Evolutionary conservation across 768 basidiomycete species (phyloP).

Genomic region (Russula sp.): DNA sequence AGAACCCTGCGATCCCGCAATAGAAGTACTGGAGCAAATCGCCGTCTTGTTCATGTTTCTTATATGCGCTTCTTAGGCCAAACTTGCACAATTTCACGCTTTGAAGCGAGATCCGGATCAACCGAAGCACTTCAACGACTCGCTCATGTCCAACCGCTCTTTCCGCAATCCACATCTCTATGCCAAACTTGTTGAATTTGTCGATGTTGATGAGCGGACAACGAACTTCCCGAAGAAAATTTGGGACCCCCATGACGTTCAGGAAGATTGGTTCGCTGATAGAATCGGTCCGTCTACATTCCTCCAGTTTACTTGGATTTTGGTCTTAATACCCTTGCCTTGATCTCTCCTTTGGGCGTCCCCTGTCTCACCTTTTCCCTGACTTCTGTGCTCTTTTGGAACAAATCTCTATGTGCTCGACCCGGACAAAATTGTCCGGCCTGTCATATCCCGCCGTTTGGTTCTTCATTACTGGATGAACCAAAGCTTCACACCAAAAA

Average conservation of each 20-base stretch:
- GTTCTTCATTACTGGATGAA: neutral
- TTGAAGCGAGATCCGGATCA: slow-evolving; percentile 56
- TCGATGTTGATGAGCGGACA: slow-evolving; percentile 82
- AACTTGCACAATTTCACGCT: slow-evolving; percentile 68
- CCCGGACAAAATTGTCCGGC: neutral
- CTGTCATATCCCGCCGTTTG: neutral
- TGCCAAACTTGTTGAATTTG: slow-evolving; percentile 89
- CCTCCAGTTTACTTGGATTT: neutral
- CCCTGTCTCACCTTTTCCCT: neutral
- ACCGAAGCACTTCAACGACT: slow-evolving; percentile 92
- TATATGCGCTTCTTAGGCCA: slow-evolving; percentile 42
- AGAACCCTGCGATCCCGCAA: slow-evolving; percentile 50
- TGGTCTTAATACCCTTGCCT: neutral
- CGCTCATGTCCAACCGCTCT: slow-evolving; percentile 83
- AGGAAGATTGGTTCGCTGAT: slow-evolving; percentile 67
- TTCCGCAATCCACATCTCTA: slow-evolving; percentile 98
- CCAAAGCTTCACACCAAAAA: slow-evolving; percentile 36
- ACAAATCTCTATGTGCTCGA: neutral
- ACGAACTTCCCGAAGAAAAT: slow-evolving; percentile 69
- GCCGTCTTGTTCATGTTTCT: neutral
- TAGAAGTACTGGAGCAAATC: slow-evolving; percentile 40
- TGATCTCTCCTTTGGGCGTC: neutral
- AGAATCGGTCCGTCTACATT: slow-evolving; percentile 56
- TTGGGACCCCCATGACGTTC: slow-evolving; percentile 65
- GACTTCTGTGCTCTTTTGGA: neutral